Evolutionary conservation across 2,329 filamentous ascomycete genomes (phyloP).

Genomic region (Diaporthe australafricana): DNA sequence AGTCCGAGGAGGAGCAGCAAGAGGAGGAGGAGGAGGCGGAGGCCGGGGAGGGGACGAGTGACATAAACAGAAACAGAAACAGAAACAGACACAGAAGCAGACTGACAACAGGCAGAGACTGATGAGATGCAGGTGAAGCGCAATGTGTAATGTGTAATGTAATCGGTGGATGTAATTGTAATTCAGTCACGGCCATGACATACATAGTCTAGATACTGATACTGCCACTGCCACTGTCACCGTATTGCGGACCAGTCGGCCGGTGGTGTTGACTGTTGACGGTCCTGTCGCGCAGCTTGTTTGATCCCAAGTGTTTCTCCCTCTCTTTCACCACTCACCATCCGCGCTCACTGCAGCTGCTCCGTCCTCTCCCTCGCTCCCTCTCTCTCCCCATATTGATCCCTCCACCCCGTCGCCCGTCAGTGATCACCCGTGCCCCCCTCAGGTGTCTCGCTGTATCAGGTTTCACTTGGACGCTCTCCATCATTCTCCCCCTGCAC

Average conservation of each 20-base stretch:
- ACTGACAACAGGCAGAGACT: not conserved
- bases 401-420: not conserved
- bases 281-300: constrained; percentile 14
- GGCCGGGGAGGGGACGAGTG: not conserved
- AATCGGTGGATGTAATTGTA: not conserved
- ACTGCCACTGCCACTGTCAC: not conserved
- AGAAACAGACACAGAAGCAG: not conserved
- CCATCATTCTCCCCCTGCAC: constrained; percentile 18
- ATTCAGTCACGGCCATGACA: not conserved
- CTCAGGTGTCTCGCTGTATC: constrained; percentile 12
- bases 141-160: not conserved
- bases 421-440: constrained; percentile 2
- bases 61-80: not conserved
- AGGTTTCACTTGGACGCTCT: constrained; percentile 16
- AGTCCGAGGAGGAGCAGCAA: constrained; percentile 1
- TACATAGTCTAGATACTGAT: not conserved
- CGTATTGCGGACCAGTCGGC: constrained; percentile 8
- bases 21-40: not conserved
- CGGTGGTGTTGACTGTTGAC: constrained; percentile 6
- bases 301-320: constrained; percentile 19
- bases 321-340: constrained; percentile 12
- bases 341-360: not conserved
- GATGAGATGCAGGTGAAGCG: not conserved
- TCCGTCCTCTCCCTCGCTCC: not conserved
- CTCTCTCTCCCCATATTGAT: not conserved